Percentiles rank a stretch among this genome's conserved stretches.
Conservation (phyloP, 768 basidiomycete genomes). For the Mycena indigotica region DNA sequence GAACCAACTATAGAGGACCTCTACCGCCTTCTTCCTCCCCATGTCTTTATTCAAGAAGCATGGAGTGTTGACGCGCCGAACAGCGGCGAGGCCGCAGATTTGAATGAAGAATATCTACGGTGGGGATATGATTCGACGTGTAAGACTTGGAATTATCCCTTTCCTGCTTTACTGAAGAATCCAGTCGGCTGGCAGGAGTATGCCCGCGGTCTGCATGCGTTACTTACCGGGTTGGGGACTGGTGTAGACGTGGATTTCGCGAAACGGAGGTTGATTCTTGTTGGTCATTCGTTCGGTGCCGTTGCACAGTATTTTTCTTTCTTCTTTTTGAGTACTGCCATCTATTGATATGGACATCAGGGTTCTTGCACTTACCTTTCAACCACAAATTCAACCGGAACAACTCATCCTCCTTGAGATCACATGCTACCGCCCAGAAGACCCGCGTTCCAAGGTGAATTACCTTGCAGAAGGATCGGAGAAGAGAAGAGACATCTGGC, state of each 20-base stretch:
- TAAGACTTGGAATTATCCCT: slow-evolving; percentile 28
- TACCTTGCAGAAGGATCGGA: neutral
- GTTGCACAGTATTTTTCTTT: slow-evolving; percentile 40
- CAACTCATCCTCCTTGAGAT: slow-evolving; percentile 49
- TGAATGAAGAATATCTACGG: slow-evolving; percentile 42
- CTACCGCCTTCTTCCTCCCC: slow-evolving; percentile 29
- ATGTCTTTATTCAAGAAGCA: slow-evolving; percentile 42
- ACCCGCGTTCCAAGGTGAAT: neutral
- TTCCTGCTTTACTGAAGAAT: neutral
- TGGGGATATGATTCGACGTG: slow-evolving; percentile 34
- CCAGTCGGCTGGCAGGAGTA: slow-evolving; percentile 57
- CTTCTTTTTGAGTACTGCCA: neutral
- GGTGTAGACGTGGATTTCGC: slow-evolving; percentile 53
- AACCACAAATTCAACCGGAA: slow-evolving; percentile 40
- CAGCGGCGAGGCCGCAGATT: slow-evolving; percentile 52
- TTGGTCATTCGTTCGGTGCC: slow-evolving; percentile 62
- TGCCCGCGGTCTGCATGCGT: slow-evolving; percentile 46
- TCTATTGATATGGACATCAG: slow-evolving; percentile 26
- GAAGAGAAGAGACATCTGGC: neutral
- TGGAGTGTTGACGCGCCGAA: slow-evolving; percentile 58
- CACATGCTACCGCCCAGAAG: slow-evolving; percentile 36
- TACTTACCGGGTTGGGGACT: slow-evolving; percentile 49
- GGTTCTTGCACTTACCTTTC: slow-evolving; percentile 43
- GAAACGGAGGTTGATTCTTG: slow-evolving; percentile 47
- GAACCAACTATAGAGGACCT: slow-evolving; percentile 56